Evolutionary conservation across 2,329 filamentous ascomycete species (phyloP), one percentile per base, ranked within the genome.

Genomic region (Aspergillus pseudoglaucus): DNA sequence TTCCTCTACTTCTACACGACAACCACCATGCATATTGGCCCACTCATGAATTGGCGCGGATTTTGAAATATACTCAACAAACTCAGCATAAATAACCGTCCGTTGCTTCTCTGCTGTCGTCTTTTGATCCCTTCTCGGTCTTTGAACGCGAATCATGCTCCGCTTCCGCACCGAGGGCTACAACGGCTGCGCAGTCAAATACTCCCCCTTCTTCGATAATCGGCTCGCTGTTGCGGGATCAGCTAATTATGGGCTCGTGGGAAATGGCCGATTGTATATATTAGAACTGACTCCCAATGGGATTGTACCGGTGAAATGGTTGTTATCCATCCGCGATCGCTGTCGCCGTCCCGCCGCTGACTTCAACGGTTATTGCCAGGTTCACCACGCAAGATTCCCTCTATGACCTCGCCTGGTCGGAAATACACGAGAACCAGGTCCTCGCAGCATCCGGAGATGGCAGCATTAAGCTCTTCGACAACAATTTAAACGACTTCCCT

Each of bases 361-460:
- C 42, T 22, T 25, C 40, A 32, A 25, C 41, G 14, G 15, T 45
- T 17, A 47, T 37, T 53, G 44, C 12, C 57, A 91, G 87, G 64
- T 98, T 91, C 73, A 91, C 96, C 63, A 98, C 93, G 9, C 94
- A 97, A 74, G 93, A 98, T 69, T 88, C 90, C 40, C 85, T 97
- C 55, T 98, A 95, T 70, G 93, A 98, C 71, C 77, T 93, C 46
- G 81, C 90, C 22, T 97, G 93, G 90, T 95, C 90, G 15, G 93
- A 98, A 74, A 82, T 89, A 57, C 90, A 98, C 74, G 91, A 96
- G 73, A 95, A 93, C 70, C 93, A 98, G 73, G 75, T 96, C 45
- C 79, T 95, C 17, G 85, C 86, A 1, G 90, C 90, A 0, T 90
- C 88, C 57, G 93, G 93, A 54, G 93, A 98, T 72, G 93, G 93